These are phyloP conservation scores for Leishmania aethiopica DNA, from an alignment of 208 protist species.

Conservation along the genomic window DNA sequence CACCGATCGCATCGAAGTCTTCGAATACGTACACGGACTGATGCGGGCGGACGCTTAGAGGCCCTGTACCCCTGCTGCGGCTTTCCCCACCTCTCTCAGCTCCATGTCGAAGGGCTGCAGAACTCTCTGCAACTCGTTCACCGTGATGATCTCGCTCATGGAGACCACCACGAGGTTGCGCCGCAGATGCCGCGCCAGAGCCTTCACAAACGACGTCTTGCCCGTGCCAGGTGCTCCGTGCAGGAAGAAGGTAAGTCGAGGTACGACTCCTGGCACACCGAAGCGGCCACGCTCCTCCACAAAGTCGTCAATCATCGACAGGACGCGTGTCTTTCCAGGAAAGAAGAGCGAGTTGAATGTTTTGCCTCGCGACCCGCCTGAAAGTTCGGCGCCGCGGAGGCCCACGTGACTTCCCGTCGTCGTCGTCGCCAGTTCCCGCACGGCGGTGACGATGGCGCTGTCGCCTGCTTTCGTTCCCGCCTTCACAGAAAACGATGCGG, in stretches of 20 bases:
- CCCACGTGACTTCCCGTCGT: constrained; percentile 18
- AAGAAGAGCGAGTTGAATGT: constrained; percentile 89
- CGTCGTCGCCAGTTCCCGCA: neutral
- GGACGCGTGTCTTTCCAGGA: constrained; percentile 60
- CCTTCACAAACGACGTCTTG: constrained; percentile 92
- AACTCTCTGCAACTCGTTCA: constrained; percentile 55
- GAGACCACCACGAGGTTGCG: constrained; percentile 80
- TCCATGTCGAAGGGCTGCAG: constrained; percentile 46
- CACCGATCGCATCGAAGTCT: constrained; percentile 77
- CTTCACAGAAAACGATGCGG: neutral
- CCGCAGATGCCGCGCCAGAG: constrained; percentile 70
- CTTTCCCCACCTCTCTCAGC: constrained; percentile 30
- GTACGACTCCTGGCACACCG: constrained; percentile 59
- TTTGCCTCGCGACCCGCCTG: constrained; percentile 33
- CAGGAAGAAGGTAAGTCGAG: constrained; percentile 82
- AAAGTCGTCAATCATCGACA: constrained; percentile 75
- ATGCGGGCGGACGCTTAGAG: constrained; percentile 31
- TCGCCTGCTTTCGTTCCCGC: neutral
- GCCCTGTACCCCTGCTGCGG: neutral
- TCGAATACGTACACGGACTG: constrained; percentile 84
- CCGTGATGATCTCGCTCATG: constrained; percentile 72
- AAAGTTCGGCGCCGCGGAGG: neutral
- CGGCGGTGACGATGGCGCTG: neutral
- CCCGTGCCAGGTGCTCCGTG: constrained; percentile 93
- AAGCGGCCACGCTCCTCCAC: constrained; percentile 62